Evolutionary conservation across 2,329 filamentous ascomycete species (phyloP).

Genomic region (Aspergillus candidus): DNA sequence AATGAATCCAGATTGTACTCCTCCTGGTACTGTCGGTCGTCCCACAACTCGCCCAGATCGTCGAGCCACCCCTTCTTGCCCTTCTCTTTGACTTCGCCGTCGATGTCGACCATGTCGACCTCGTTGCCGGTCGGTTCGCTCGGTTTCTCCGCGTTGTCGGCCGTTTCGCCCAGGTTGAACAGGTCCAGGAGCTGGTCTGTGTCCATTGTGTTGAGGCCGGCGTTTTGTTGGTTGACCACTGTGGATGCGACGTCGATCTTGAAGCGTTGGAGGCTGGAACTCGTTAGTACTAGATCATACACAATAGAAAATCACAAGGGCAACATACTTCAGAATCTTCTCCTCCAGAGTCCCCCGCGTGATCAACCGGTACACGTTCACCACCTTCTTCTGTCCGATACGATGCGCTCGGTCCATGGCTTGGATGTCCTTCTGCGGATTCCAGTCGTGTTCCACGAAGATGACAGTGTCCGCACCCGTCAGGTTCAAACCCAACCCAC

Average conservation of each 20-base stretch:
- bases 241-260: conserved; percentile 98
- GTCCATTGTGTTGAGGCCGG: conserved; percentile 90
- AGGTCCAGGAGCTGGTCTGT: conserved; percentile 96
- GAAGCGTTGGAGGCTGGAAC: conserved; percentile 83
- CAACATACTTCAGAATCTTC: conserved; percentile 77
- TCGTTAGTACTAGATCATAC: conserved; percentile 14
- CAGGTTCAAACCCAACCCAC: conserved; percentile 87
- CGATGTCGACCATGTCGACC: conserved; percentile 81
- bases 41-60: conserved; percentile 92
- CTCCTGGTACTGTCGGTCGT: conserved; percentile 95
- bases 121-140: conserved; percentile 51
- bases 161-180: conserved; percentile 79
- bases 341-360: conserved; percentile 94
- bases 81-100: conserved; percentile 86
- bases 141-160: conserved; percentile 52
- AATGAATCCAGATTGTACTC: conserved; percentile 96
- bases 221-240: conserved; percentile 98
- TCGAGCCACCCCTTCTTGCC: conserved; percentile 97
- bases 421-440: conserved; percentile 96
- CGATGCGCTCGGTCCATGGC: conserved; percentile 98
- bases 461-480: conserved; percentile 98
- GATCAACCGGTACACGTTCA: conserved; percentile 96
- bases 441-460: conserved; percentile 99
- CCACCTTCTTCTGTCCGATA: conserved; percentile 99
- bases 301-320: conserved; percentile 8